Evolutionary conservation across 208 protist species (phyloP).

Genomic region (Leishmania gerbilli): DNA sequence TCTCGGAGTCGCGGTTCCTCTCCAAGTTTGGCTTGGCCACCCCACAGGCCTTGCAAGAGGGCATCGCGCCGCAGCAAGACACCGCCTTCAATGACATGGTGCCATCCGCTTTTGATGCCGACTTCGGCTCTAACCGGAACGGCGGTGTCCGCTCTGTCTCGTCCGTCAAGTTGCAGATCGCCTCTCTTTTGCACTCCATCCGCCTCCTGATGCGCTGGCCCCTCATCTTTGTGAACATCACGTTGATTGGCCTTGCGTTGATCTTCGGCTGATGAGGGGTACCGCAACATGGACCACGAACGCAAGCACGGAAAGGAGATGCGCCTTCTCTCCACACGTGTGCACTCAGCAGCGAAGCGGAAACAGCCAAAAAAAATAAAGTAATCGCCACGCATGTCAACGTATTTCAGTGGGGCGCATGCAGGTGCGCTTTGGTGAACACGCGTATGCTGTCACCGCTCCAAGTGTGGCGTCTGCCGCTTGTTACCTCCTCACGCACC

Average conservation of each 20-base stretch:
- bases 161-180: constrained; percentile 50
- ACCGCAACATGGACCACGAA: background rate
- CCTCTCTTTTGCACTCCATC: constrained; percentile 68
- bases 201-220: constrained; percentile 79
- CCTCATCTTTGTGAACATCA: constrained; percentile 76
- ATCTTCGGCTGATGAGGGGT: constrained; percentile 56
- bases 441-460: background rate
- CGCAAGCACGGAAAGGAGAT: background rate
- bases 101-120: constrained; percentile 26
- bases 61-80: constrained; percentile 13
- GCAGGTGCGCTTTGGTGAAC: background rate
- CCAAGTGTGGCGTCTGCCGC: background rate
- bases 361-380: background rate
- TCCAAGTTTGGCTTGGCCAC: constrained; percentile 71
- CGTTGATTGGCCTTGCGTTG: constrained; percentile 67
- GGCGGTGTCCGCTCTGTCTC: constrained; percentile 5
- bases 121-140: background rate
- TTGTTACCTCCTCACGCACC: background rate
- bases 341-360: background rate
- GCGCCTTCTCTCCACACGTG: background rate
- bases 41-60: constrained; percentile 18
- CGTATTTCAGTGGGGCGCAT: background rate
- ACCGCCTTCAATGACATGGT: constrained; percentile 24
- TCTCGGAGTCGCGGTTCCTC: constrained; percentile 86
- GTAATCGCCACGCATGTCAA: background rate